Conservation (phyloP, 768 basidiomycete genomes). For the Trametes cubensis region DNA sequence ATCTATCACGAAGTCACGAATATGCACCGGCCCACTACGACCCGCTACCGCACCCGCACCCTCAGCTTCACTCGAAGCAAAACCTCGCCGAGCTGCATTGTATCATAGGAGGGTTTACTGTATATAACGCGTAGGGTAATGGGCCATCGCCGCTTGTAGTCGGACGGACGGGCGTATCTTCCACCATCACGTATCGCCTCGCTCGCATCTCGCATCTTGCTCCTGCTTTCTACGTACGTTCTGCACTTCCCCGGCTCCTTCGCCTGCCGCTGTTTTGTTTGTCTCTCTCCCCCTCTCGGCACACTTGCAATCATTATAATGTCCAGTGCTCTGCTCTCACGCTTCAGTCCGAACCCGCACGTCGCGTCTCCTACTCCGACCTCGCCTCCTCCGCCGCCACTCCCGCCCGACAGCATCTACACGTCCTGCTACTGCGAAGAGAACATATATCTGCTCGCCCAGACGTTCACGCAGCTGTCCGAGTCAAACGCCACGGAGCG, state of each 20-base stretch:
- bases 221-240: constrained; percentile 19
- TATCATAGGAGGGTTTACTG: constrained; percentile 20
- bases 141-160: constrained; percentile 8
- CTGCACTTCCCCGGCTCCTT: constrained; percentile 12
- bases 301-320: constrained; percentile 16
- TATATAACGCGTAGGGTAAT: constrained; percentile 21
- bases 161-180: constrained; percentile 5
- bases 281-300: background rate
- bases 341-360: background rate
- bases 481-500: background rate
- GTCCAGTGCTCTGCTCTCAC: background rate
- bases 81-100: constrained; percentile 22
- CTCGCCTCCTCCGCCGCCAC: constrained; percentile 25
- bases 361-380: background rate
- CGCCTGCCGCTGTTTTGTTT: background rate
- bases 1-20: constrained; percentile 14
- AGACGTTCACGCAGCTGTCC: constrained; percentile 38
- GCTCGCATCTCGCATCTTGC: constrained; percentile 20
- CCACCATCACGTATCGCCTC: constrained; percentile 4
- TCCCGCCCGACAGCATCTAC: constrained; percentile 49
- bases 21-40: constrained; percentile 8
- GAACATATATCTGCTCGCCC: constrained; percentile 64
- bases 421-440: constrained; percentile 74
- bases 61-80: constrained; percentile 13
- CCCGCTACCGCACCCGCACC: constrained; percentile 10